A percentile compares a stretch with the other conserved stretches of the same genome.
Evolutionary conservation across 441 rosid species (phyloP).

Genomic region (Bruguiera hainesii): DNA sequence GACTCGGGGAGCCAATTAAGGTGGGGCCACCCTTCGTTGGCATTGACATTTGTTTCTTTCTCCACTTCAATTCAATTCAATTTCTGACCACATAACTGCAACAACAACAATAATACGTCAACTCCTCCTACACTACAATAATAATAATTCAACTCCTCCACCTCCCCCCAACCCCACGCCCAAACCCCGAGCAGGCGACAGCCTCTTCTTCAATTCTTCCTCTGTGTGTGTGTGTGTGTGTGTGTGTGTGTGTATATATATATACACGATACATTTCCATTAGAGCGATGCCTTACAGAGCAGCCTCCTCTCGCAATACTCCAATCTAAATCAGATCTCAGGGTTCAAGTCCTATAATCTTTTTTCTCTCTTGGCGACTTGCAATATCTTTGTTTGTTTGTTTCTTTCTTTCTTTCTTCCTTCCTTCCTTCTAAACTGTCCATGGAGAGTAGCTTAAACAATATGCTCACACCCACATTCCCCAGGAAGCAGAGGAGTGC

Average conservation of each 20-base stretch:
- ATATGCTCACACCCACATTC: constrained; percentile 21
- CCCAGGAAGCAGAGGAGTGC: constrained; percentile 6
- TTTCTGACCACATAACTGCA: too few species aligned
- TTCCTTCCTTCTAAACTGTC: constrained; percentile 10
- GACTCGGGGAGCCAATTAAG: constrained; percentile 21
- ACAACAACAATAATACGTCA: not conserved
- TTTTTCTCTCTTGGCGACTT: not conserved
- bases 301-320: constrained; percentile 6
- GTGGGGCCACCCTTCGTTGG: constrained; percentile 45
- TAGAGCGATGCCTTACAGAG: not conserved
- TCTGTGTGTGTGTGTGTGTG: too few species aligned
- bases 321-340: too few species aligned
- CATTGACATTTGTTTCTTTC: constrained; percentile 34
- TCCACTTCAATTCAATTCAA: constrained; percentile 9
- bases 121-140: not conserved
- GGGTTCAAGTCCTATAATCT: too few species aligned
- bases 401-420: constrained; percentile 10
- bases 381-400: not conserved
- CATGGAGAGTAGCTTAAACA: constrained; percentile 34
- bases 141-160: constrained; percentile 25
- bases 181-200: too few species aligned
- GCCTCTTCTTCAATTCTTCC: too few species aligned
- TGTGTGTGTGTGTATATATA: too few species aligned
- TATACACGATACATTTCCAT: too few species aligned
- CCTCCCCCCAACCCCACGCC: not conserved